Percentiles rank a stretch among this genome's conserved stretches.
Conservation (phyloP, 768 basidiomycete species). For the Mrakia blollopis region DNA sequence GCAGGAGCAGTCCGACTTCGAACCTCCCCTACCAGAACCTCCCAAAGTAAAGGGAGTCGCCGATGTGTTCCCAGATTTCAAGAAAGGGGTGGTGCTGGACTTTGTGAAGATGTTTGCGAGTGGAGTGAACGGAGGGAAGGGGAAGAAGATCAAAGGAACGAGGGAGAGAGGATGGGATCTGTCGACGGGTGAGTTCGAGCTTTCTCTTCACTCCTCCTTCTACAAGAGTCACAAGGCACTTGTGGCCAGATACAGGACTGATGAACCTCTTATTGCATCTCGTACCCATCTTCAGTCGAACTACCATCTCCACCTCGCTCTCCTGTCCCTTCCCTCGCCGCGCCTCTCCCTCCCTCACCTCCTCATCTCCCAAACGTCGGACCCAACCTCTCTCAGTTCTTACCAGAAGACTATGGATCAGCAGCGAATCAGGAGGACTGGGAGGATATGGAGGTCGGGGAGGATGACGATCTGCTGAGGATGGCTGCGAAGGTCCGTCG, state of each 20-base stretch:
- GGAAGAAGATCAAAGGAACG: not conserved
- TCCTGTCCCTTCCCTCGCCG: not conserved
- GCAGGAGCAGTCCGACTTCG: not conserved
- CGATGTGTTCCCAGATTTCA: slow-evolving; percentile 26
- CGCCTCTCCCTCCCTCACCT: slow-evolving; percentile 1
- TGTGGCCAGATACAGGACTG: not conserved
- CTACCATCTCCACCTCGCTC: not conserved
- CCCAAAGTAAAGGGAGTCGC: slow-evolving; percentile 1
- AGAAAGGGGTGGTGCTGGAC: slow-evolving; percentile 19
- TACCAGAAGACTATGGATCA: not conserved
- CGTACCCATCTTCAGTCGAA: not conserved
- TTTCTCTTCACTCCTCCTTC: too few species aligned
- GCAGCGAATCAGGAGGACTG: not conserved
- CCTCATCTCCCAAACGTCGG: slow-evolving; percentile 8
- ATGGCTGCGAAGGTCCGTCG: slow-evolving; percentile 1
- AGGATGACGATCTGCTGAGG: slow-evolving; percentile 24
- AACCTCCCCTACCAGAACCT: not conserved
- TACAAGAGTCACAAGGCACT: not conserved
- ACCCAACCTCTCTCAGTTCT: slow-evolving; percentile 10
- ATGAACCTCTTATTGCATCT: not conserved
- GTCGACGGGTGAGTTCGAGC: not conserved
- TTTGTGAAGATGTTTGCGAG: slow-evolving; percentile 27
- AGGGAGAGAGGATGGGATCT: not conserved
- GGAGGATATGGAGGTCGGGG: slow-evolving; percentile 16
- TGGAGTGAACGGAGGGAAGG: not conserved